Evolutionary conservation across 169 alveolate species (phyloP), one percentile per base, ranked within the genome.

Genomic region (Plasmodium cynomolgi): DNA sequence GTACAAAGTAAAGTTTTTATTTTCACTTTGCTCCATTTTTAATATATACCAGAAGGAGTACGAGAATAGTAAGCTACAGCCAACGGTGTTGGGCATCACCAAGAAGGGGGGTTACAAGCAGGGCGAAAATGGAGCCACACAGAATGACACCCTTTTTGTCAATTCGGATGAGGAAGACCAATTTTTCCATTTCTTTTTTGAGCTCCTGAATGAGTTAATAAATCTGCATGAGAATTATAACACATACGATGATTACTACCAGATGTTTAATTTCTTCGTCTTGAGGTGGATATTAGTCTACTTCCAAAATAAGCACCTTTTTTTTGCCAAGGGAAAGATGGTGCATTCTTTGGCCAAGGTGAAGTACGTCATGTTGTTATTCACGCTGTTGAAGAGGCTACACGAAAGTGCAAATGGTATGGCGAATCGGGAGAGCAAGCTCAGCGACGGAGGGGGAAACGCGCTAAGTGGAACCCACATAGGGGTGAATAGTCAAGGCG

Each of bases 201-300:
- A 91, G 34, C 13, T 91, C 82, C 82, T 91, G 44, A 91, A 62
- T 15, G 80, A 82, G 20, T 82, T 91, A 29, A 44, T 81, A 34
- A 80, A 68, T 81, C 23, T 91, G 26, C 31, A 81, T 7, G 47
- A 71, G 54, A 91, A 91, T 91, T 91, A 91, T 71, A 91, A 91
- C 39, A 47, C 58, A 39, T 91, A 91, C 75, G 95, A 91, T 73
- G 92, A 72, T 72, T 29, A 72, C 73, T 91, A 81, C 58, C 72
- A 1, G 23, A 47, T 71, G 20, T 91, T 81, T 72, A 91, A 71
- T 23, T 91, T 41, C 75, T 91, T 91, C 74, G 84, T 91, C 11
- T 81, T 91, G 41, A 81, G 95, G 17, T 91, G 95, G 95, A 81
- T 91, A 17, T 91, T 91, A 56, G 79, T 91, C 11, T 91, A 68